Evolutionary conservation across 1,284 basidiomycete genomes (phyloP), one percentile per base, ranked within the genome.

Genomic region (Cutaneotrichosporon sp.): DNA sequence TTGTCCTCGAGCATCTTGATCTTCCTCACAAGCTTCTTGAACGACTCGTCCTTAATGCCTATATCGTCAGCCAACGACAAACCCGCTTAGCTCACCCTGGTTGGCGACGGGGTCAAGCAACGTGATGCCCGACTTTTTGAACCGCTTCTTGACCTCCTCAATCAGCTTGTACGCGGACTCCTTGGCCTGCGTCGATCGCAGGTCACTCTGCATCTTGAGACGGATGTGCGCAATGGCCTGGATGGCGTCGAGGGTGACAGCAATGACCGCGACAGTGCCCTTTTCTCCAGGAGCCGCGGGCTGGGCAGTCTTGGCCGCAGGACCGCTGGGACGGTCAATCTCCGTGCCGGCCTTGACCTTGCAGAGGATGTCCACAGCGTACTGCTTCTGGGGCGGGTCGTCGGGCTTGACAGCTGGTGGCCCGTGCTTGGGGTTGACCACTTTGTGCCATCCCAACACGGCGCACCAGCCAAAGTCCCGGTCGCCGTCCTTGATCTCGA

Each of bases 401-500:
- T 81, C 55, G 17, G 70, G 69, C 14, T 57, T 62, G 34, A 66
- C 60, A 5, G 66, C 63, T 0, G 68, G 65, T 26, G 68, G 58
- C 13, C 65, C 63, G n/a, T 69, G 68, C 64, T 87, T 69, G 12
- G 60, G 66, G 39, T 63, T 64, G 38, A 61, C 55, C 12, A 73
- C 55, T 77, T 96, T 97, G 71, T 90, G 86, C 70, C 87, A 97
- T 66, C 90, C 92, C 63, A 97, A 83, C 39, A 97, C 84, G 33
- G 89, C 83, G 45, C 92, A 92, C 96, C 96, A 98, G 7, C 93
- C 94, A 74, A 96, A 98, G 75, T 98, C 89, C 22, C 87, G 77
- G 49, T 87, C 85, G 53, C 86, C 84, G 68, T 96, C 82, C 66
- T 87, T 87, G 63, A 99, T 82, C 66, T 87, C 87, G 42, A 97